Percentiles rank a stretch among this genome's conserved stretches.
phyloP scores from a whole-genome alignment of 2,329 filamentous ascomycete genomes.

The Pestalotiopsis sp. region DNA sequence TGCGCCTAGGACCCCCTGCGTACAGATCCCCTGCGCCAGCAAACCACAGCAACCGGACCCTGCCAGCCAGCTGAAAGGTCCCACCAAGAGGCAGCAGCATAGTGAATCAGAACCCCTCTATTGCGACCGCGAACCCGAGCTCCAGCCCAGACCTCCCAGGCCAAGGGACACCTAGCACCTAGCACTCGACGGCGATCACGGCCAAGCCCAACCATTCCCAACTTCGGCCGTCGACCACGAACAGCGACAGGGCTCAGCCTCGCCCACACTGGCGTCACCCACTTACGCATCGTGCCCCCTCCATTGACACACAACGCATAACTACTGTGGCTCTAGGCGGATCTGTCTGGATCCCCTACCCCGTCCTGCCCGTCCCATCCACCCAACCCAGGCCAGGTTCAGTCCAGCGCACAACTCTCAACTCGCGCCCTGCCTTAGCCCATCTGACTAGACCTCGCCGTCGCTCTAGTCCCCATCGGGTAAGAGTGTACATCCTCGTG shows the following conservation, averaged over 20 bases:
- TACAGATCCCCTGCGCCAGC: conserved; percentile 3
- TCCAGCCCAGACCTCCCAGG: background rate
- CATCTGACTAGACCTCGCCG: conserved; percentile 1
- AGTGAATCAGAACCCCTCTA: conserved; percentile 3
- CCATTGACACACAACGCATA: conserved; percentile 25
- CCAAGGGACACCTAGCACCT: background rate
- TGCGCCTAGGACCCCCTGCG: background rate
- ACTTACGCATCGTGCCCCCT: conserved; percentile 23
- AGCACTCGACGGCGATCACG: conserved; percentile 17
- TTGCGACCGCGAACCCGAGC: conserved; percentile 4
- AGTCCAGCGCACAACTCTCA: background rate
- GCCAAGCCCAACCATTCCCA: conserved; percentile 16
- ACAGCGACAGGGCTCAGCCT: conserved; percentile 31
- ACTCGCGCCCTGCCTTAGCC: conserved; percentile 9
- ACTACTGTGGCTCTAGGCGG: conserved; percentile 14
- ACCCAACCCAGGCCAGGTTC: too few relatives aligned
- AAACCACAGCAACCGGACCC: background rate
- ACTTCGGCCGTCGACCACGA: background rate
- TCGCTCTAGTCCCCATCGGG: background rate
- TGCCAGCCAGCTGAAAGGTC: background rate
- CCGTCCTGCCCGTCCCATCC: background rate
- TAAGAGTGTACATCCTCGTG: background rate
- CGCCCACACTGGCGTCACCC: conserved; percentile 33
- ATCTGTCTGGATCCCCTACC: background rate
- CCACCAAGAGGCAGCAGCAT: background rate